Percentiles rank a stretch among this genome's conserved stretches.
Evolutionary conservation across 2,329 filamentous ascomycete genomes (phyloP).

Genomic region (Tolypocladium amazonense): DNA sequence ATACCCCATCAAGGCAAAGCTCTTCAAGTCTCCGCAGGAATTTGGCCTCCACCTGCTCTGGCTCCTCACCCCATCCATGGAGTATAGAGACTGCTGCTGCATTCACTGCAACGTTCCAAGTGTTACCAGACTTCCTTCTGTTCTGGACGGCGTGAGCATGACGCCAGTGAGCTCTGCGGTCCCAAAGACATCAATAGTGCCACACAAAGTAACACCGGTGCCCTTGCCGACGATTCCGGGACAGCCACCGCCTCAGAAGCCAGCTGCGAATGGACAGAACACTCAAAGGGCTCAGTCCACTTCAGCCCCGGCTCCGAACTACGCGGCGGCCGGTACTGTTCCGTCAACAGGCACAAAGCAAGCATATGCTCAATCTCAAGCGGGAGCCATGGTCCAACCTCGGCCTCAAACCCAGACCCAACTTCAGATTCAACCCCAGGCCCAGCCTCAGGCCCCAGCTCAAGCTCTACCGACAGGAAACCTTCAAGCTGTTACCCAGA

Average conservation of each 20-base stretch:
- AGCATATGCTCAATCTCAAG: constrained; percentile 1
- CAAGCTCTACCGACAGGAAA: constrained; percentile 1
- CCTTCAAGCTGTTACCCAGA: constrained; percentile 8
- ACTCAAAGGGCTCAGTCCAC: neutral
- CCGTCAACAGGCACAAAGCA: neutral
- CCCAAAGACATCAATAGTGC: neutral
- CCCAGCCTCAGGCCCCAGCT: neutral
- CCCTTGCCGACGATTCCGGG: constrained; percentile 24
- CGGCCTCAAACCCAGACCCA: constrained; percentile 5
- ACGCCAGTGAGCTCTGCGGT: constrained; percentile 2
- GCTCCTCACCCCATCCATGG: constrained; percentile 35
- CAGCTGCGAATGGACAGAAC: constrained; percentile 10
- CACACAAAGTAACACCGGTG: constrained; percentile 23
- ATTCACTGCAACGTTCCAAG: constrained; percentile 33
- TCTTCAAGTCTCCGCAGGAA: constrained; percentile 42
- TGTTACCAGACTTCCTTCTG: constrained; percentile 10
- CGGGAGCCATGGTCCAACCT: neutral
- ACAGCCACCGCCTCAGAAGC: constrained; percentile 19
- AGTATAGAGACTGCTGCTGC: constrained; percentile 40
- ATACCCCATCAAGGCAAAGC: constrained; percentile 35
- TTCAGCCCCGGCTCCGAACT: neutral
- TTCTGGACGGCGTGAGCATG: constrained; percentile 3
- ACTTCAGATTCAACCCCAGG: neutral
- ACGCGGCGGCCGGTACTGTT: neutral
- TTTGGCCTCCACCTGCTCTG: constrained; percentile 42